phyloP scores from a whole-genome alignment of 441 rosid genomes.

The Pelargonium exstipulatum region DNA sequence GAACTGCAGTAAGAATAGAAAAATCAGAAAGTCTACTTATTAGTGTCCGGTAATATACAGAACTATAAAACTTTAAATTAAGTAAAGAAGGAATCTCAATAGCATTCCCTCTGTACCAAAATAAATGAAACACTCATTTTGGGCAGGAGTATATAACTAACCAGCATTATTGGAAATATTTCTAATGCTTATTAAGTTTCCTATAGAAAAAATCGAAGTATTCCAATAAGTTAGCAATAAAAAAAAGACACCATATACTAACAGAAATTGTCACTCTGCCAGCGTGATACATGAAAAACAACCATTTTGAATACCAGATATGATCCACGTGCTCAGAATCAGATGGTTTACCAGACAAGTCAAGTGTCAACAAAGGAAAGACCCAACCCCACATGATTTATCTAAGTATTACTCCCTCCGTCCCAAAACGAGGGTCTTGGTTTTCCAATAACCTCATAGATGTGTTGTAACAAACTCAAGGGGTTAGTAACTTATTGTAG shows the following conservation, averaged over 20 bases:
- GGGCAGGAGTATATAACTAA: not conserved
- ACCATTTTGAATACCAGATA: not conserved
- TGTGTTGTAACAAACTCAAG: too few species aligned
- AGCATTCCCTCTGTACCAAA: not conserved
- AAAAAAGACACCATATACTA: too few species aligned
- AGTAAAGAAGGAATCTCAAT: not conserved
- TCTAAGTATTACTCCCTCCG: not conserved
- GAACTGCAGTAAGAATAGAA: constrained; percentile 48
- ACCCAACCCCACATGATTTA: not conserved
- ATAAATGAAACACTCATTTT: too few species aligned
- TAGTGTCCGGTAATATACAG: not conserved
- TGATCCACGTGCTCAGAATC: not conserved
- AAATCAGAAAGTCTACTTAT: constrained; percentile 17
- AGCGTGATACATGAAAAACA: not conserved
- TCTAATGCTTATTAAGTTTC: not conserved
- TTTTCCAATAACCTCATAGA: too few species aligned
- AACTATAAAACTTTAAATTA: not conserved
- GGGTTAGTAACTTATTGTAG: too few species aligned
- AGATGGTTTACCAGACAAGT: not conserved
- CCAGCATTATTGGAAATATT: not conserved
- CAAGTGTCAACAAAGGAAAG: not conserved
- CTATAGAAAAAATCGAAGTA: not conserved
- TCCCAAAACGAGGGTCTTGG: too few species aligned
- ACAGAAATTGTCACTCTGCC: too few species aligned
- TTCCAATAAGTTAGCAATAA: not conserved